A percentile compares a stretch with the other conserved stretches of the same genome.
These are phyloP conservation scores for Globisporangium paroecandrum DNA, from an alignment of 352 stramenopile species.

Conservation along the genomic window DNA sequence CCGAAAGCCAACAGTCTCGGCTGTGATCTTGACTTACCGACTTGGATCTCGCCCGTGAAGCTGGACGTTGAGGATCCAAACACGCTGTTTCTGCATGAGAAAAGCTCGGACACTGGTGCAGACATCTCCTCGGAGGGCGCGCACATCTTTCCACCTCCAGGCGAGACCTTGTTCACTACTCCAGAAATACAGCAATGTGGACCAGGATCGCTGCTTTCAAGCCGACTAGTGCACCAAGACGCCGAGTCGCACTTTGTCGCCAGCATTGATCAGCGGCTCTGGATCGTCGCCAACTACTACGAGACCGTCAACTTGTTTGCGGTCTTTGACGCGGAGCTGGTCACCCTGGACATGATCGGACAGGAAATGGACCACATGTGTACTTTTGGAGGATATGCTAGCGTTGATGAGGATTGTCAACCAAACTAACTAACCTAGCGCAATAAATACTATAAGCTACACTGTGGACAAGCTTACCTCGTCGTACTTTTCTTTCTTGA, in stretches of 20 bases:
- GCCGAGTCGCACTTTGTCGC: slow-evolving; percentile 26
- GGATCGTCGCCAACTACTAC: slow-evolving; percentile 47
- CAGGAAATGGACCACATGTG: slow-evolving; percentile 35
- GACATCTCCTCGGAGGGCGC: slow-evolving; percentile 44
- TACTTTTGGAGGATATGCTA: slow-evolving; percentile 26
- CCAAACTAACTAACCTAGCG: slow-evolving; percentile 3
- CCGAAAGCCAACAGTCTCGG: background rate
- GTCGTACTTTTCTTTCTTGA: background rate
- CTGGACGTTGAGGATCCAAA: slow-evolving; percentile 34
- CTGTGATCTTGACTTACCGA: slow-evolving; percentile 21
- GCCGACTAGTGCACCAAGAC: slow-evolving; percentile 35
- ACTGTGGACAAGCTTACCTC: too few species aligned
- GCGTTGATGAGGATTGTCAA: background rate
- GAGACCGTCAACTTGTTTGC: slow-evolving; percentile 41
- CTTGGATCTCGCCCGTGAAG: slow-evolving; percentile 36
- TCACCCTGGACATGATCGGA: slow-evolving; percentile 34
- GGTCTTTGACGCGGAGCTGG: slow-evolving; percentile 26
- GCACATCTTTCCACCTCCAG: slow-evolving; percentile 38
- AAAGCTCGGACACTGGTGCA: slow-evolving; percentile 21
- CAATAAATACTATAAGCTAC: background rate
- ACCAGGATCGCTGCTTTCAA: background rate
- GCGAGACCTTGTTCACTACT: slow-evolving; percentile 7
- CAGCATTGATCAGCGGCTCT: slow-evolving; percentile 21
- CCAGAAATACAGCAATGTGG: background rate
- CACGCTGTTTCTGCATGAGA: slow-evolving; percentile 38